phyloP scores from a whole-genome alignment of 345 rosid genomes.

The Citrus australasica region DNA sequence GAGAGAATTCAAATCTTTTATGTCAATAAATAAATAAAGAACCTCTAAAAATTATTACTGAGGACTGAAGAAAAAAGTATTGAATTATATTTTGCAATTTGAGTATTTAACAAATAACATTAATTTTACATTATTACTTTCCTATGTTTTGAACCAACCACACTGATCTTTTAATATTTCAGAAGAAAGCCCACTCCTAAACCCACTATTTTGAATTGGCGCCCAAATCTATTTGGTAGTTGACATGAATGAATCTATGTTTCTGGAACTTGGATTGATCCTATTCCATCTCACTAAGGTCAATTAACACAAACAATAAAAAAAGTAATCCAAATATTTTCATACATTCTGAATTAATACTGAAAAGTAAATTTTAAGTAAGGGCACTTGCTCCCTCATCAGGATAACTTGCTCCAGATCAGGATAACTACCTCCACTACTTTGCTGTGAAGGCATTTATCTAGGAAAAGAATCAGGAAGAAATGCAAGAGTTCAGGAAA shows the following conservation, averaged over 20 bases:
- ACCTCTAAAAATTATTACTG: not conserved
- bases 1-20: not conserved
- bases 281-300: not conserved
- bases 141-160: not conserved
- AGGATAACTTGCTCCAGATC: not conserved
- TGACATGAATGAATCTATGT: not conserved
- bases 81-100: not conserved
- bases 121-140: not conserved
- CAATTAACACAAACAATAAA: not conserved
- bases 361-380: not conserved
- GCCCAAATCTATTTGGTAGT: not conserved
- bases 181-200: not conserved
- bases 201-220: not conserved
- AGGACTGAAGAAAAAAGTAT: not conserved
- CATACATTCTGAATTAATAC: not conserved
- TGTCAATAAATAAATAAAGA: not conserved
- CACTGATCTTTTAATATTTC: not conserved
- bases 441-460: not conserved
- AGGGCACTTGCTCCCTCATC: not conserved
- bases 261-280: not conserved
- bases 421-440: not conserved
- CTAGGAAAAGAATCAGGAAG: not conserved
- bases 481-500: not conserved
- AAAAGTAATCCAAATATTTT: not conserved
- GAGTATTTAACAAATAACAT: not conserved